phyloP scores from a whole-genome alignment of 345 rosid species.

The Aegle marmelos region DNA sequence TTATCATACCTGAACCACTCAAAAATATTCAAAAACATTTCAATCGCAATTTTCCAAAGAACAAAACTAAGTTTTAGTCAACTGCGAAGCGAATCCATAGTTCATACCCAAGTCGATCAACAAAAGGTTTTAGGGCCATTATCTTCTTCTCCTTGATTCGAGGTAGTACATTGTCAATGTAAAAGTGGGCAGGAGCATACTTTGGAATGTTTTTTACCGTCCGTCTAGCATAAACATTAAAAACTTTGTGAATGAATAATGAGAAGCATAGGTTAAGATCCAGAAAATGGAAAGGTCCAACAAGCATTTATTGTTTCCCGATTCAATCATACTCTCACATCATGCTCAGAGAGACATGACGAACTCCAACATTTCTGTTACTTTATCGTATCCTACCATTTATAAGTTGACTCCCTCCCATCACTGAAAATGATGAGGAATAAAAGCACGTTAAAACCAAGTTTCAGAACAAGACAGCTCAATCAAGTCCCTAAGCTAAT shows the following conservation, averaged over 20 bases:
- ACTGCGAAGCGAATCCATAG: background rate
- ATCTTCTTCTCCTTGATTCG: slow-evolving; percentile 98
- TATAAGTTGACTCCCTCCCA: background rate
- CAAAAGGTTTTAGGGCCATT: slow-evolving; percentile 98
- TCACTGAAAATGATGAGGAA: background rate
- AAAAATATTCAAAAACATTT: slow-evolving; percentile 16
- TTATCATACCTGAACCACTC: slow-evolving; percentile 77
- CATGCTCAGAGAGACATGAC: background rate
- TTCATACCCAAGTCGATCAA: slow-evolving; percentile 90
- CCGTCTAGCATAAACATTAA: slow-evolving; percentile 52
- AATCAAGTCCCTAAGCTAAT: background rate
- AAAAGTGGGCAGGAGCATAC: slow-evolving; percentile 96
- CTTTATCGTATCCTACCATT: background rate
- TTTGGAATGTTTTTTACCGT: slow-evolving; percentile 99
- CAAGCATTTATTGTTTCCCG: background rate
- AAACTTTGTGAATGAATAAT: slow-evolving; percentile 19
- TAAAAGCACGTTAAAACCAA: background rate
- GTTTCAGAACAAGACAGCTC: background rate
- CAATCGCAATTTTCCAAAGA: slow-evolving; percentile 3
- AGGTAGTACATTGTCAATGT: slow-evolving; percentile 97
- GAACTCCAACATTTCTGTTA: background rate
- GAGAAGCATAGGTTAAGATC: slow-evolving; percentile 1
- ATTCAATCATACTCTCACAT: background rate
- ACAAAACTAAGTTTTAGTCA: slow-evolving; percentile 7
- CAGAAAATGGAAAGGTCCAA: background rate